A percentile compares a stretch with the other conserved stretches of the same genome.
These are phyloP conservation scores for Cytospora chrysosperma DNA, from an alignment of 2,329 filamentous ascomycete species.

Conservation along the genomic window DNA sequence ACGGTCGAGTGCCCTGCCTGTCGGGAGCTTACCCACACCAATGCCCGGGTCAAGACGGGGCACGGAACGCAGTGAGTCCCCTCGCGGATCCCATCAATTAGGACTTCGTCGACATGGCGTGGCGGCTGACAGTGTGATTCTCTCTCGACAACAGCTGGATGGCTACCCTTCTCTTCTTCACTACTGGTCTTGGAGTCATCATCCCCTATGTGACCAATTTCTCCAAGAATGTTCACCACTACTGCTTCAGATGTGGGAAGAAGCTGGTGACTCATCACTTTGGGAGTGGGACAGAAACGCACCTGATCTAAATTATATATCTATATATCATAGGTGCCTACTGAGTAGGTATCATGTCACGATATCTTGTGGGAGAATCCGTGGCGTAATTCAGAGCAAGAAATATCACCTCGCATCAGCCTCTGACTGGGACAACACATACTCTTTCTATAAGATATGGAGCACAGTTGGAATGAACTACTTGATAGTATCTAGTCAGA, in stretches of 20 bases:
- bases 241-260: conserved; percentile 4
- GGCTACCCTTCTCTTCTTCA: conserved; percentile 6
- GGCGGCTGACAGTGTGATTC: background rate
- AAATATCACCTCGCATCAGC: background rate
- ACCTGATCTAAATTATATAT: background rate
- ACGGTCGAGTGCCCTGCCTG: conserved; percentile 19
- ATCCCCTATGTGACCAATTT: conserved; percentile 6
- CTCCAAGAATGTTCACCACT: background rate
- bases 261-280: conserved; percentile 2
- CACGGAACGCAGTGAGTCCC: background rate
- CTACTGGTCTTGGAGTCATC: background rate
- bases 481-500: too few relatives aligned
- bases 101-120: accelerated
- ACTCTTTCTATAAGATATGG: too few relatives aligned
- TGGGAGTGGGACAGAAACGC: background rate
- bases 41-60: background rate
- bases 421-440: background rate
- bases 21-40: conserved; percentile 5
- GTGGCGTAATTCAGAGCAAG: too few relatives aligned
- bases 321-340: too few relatives aligned
- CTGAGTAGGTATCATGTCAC: too few relatives aligned
- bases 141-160: background rate
- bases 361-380: too few relatives aligned
- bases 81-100: accelerated
- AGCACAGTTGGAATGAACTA: too few relatives aligned